phyloP scores from a whole-genome alignment of 345 rosid genomes.

The Moringa oleifera region DNA sequence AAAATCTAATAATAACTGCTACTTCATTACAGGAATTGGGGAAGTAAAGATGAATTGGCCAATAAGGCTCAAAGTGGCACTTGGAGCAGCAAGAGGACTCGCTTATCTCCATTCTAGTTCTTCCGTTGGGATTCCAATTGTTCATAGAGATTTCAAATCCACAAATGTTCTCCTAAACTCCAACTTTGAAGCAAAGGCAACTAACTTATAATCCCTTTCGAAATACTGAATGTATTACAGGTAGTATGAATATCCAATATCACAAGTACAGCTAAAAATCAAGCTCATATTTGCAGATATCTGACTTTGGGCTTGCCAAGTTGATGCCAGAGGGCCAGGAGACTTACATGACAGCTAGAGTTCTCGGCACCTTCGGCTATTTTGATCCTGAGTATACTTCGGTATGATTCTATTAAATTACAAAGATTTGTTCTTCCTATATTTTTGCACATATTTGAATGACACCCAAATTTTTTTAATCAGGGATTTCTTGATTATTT shows the following conservation, averaged over 20 bases:
- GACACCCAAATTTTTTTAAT: not conserved
- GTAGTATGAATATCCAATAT: not conserved
- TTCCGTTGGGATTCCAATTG: slow-evolving; percentile 78
- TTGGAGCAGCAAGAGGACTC: slow-evolving; percentile 90
- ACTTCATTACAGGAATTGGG: slow-evolving; percentile 49
- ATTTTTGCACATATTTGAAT: not conserved
- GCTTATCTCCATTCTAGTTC: slow-evolving; percentile 94
- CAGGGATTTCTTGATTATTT: no score
- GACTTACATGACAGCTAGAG: slow-evolving; percentile 73
- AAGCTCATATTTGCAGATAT: slow-evolving; percentile 44
- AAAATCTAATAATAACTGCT: slow-evolving; percentile 10
- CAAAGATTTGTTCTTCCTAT: not conserved
- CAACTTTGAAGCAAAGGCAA: slow-evolving; percentile 82
- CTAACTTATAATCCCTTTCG: not conserved
- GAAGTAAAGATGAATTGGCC: slow-evolving; percentile 88
- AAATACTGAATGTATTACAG: not conserved
- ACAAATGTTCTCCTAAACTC: slow-evolving; percentile 75
- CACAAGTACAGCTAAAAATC: slow-evolving; percentile 13
- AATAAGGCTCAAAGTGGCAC: slow-evolving; percentile 68
- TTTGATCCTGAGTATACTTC: slow-evolving; percentile 97
- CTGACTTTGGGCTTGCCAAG: slow-evolving; percentile 96
- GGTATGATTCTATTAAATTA: slow-evolving; percentile 30
- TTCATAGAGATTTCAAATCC: slow-evolving; percentile 95
- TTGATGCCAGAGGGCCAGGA: slow-evolving; percentile 96
- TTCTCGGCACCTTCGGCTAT: slow-evolving; percentile 96